Evolutionary conservation across 2,329 filamentous ascomycete species (phyloP), one percentile per base, ranked within the genome.

Genomic region (Penicillium decumbens): DNA sequence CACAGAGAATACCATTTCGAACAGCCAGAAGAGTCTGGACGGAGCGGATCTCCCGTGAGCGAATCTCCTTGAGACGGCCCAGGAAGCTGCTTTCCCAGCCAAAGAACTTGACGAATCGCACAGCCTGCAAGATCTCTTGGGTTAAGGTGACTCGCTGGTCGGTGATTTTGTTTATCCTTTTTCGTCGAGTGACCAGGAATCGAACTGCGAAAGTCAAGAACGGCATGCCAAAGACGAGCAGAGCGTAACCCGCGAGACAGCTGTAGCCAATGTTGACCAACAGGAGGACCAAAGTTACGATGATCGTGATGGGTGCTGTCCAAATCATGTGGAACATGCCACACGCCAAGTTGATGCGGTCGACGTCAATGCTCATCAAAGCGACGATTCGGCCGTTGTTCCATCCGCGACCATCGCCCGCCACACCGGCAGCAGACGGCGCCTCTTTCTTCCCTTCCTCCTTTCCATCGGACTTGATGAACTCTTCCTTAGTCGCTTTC

Each of bases 31-130:
- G 73, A 12, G 89, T 74, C 66, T 95, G 91, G 50, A 97, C 90
- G n/a, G 86, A 82, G 49, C 78, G 75, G 53, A 97, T 90, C 69
- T 97, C 92, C 52, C 79, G 80, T 45, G 77, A 77, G 50, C 92
- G 82, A 53, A 95, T 87, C 23, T 83, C 79, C 43, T 82, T 81
- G 13, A 96, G 78, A 12, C 90, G 83, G 43, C 83, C 78, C 10
- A 96, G 74, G 64, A 97, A 96, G 29, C 88, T 87, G 50, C 80
- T 85, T 67, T 97, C 92, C 92, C 92, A 97, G 6, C 90, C 91
- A 65, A 96, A 97, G 69, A 83, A 96, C 69, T 97, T 97, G 72
- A 97, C 92, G 64, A 97, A 96, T 24, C 91, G 82, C 23, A 96
- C 91, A 0, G 89, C 88, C 59, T 90, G 86, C 12, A 97, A 65